Evolutionary conservation across 768 basidiomycete genomes (phyloP).

Genomic region (Termitomyces sp.): DNA sequence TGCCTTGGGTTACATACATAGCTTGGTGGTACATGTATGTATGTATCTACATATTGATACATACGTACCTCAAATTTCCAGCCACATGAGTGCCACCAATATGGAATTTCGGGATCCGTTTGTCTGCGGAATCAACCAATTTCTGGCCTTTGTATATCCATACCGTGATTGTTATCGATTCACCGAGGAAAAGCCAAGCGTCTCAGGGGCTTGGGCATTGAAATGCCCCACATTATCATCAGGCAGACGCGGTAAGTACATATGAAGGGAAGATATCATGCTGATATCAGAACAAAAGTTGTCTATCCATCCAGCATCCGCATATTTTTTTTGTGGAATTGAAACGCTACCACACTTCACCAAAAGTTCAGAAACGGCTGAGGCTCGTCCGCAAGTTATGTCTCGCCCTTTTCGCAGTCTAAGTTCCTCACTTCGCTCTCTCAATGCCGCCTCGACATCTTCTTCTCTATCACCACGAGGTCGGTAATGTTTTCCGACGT

Average conservation of each 20-base stretch:
- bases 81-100: slow-evolving; percentile 1
- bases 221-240: background rate
- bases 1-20: background rate
- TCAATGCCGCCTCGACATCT: slow-evolving; percentile 9
- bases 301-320: too few relatives aligned
- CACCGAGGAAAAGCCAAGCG: background rate
- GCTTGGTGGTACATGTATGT: too few relatives aligned
- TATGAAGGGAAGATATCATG: background rate
- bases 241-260: background rate
- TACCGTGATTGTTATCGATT: too few relatives aligned
- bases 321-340: background rate
- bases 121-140: background rate
- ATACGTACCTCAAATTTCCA: too few relatives aligned
- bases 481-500: slow-evolving; percentile 2
- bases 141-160: background rate
- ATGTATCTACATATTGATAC: too few relatives aligned
- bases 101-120: background rate
- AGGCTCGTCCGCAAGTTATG: slow-evolving; percentile 16
- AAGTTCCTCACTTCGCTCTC: slow-evolving; percentile 20
- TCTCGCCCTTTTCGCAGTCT: slow-evolving; percentile 26
- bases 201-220: background rate
- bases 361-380: slow-evolving; percentile 8
- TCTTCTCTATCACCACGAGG: slow-evolving; percentile 14
- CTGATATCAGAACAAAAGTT: background rate
- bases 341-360: background rate